Conservation (phyloP, 129 eudicot species). For the Glebionis coronaria region DNA sequence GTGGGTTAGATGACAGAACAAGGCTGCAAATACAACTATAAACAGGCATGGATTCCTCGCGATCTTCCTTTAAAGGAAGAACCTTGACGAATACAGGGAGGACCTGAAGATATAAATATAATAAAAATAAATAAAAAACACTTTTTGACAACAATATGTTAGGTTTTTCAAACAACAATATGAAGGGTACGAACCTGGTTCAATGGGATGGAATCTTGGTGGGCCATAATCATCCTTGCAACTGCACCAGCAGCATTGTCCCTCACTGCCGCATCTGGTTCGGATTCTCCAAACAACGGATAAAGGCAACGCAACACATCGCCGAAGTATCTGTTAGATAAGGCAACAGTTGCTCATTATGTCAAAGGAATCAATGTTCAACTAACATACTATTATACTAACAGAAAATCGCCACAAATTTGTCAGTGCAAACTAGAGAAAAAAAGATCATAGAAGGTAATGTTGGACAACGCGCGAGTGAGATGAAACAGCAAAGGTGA, state of each 20-base stretch:
- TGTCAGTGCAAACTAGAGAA: neutral
- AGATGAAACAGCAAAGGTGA: neutral
- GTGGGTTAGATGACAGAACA: slow-evolving; percentile 81
- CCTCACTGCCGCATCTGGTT: slow-evolving; percentile 89
- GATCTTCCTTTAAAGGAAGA: slow-evolving; percentile 95
- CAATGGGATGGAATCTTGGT: slow-evolving; percentile 75
- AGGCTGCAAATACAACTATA: slow-evolving; percentile 83
- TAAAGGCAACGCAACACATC: slow-evolving; percentile 69
- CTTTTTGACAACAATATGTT: neutral
- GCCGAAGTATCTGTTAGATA: slow-evolving; percentile 52
- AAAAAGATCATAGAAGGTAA: too few species aligned
- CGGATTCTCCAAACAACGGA: slow-evolving; percentile 91
- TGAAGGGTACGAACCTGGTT: slow-evolving; percentile 59
- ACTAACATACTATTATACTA: neutral
- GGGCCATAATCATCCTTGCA: slow-evolving; percentile 95
- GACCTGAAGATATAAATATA: slow-evolving; percentile 45
- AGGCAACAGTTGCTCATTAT: slow-evolving; percentile 14
- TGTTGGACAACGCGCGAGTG: too few species aligned
- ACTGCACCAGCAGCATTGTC: slow-evolving; percentile 99
- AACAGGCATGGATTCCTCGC: slow-evolving; percentile 85
- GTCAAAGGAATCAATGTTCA: slow-evolving; percentile 1
- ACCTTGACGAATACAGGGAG: slow-evolving; percentile 83
- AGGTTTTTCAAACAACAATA: neutral
- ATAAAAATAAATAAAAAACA: neutral
- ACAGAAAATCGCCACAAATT: neutral